A percentile compares a stretch with the other conserved stretches of the same genome.
Conservation (phyloP, 106 monocot species). For the Dioscorea zingiberensis region DNA sequence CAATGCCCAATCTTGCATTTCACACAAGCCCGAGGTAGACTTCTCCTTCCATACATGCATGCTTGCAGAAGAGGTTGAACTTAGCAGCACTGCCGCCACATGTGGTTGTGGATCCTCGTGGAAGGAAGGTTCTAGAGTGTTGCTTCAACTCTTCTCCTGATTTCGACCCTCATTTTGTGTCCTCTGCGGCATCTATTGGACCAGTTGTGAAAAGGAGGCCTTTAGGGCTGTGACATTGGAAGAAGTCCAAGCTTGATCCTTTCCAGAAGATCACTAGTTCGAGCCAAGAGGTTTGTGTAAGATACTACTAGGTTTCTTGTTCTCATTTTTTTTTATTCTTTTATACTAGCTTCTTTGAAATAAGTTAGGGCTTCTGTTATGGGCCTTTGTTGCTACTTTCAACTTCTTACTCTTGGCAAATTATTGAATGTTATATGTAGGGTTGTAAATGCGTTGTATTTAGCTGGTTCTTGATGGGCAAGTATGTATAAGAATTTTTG, state of each 20-base stretch:
- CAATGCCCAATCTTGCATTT: slow-evolving; percentile 18
- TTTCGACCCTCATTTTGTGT: slow-evolving; percentile 5
- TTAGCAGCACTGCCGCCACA: slow-evolving; percentile 1
- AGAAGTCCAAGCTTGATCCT: slow-evolving; percentile 82
- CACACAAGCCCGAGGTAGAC: background rate
- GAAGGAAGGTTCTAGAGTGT: slow-evolving; percentile 44
- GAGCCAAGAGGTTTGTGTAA: slow-evolving; percentile 52
- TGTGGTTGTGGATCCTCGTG: slow-evolving; percentile 15
- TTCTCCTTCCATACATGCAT: too few relatives aligned
- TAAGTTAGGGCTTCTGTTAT: too few relatives aligned
- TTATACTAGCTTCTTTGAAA: too few relatives aligned
- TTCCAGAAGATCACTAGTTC: slow-evolving; percentile 45
- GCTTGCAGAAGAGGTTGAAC: too few relatives aligned
- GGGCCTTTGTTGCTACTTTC: too few relatives aligned
- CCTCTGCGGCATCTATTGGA: background rate
- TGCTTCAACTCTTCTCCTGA: slow-evolving; percentile 32
- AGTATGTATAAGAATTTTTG: too few relatives aligned
- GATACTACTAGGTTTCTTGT: background rate
- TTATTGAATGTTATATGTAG: too few relatives aligned
- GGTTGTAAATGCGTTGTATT: too few relatives aligned
- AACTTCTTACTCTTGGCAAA: too few relatives aligned
- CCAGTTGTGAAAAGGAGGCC: slow-evolving; percentile 57
- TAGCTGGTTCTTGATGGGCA: too few relatives aligned
- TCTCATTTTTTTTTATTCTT: too few relatives aligned
- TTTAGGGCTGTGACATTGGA: slow-evolving; percentile 64